phyloP scores from a whole-genome alignment of 202 grass and related monocot species.

The Brachypodium distachyon region DNA sequence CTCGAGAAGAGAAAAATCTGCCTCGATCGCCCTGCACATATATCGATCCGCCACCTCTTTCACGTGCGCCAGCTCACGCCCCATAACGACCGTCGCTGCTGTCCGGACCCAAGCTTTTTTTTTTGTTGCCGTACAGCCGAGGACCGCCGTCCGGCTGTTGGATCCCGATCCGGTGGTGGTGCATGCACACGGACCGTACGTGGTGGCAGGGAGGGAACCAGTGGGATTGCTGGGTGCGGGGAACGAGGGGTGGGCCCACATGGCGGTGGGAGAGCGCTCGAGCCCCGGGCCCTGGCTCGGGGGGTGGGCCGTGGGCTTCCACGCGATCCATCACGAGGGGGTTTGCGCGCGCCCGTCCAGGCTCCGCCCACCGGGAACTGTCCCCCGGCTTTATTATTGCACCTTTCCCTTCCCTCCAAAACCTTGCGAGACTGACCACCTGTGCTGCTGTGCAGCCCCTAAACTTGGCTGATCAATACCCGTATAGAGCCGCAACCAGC shows the following conservation, averaged over 20 bases:
- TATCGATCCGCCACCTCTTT: neutral
- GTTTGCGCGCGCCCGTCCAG: neutral
- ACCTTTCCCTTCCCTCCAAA: too few species aligned
- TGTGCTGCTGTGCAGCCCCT: too few species aligned
- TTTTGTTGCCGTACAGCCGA: too few species aligned
- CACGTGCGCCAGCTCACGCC: conserved; percentile 45
- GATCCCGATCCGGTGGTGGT: too few species aligned
- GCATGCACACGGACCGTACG: too few species aligned
- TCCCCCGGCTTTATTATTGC: too few species aligned
- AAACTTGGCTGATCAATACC: too few species aligned
- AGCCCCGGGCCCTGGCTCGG: conserved; percentile 8
- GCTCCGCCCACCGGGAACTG: neutral
- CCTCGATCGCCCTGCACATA: neutral
- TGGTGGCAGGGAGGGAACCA: too few species aligned
- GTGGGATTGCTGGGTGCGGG: neutral
- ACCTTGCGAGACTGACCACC: too few species aligned
- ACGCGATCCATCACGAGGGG: neutral
- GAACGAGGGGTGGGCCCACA: neutral
- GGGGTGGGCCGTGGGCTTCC: conserved; percentile 19
- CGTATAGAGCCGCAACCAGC: too few species aligned
- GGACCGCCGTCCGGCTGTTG: neutral
- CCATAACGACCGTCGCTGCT: neutral
- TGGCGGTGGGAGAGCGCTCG: neutral
- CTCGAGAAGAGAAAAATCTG: neutral
- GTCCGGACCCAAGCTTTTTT: too few species aligned